Evolutionary conservation across 495 filamentous ascomycete genomes (phyloP).

Genomic region (Neurospora sp.): DNA sequence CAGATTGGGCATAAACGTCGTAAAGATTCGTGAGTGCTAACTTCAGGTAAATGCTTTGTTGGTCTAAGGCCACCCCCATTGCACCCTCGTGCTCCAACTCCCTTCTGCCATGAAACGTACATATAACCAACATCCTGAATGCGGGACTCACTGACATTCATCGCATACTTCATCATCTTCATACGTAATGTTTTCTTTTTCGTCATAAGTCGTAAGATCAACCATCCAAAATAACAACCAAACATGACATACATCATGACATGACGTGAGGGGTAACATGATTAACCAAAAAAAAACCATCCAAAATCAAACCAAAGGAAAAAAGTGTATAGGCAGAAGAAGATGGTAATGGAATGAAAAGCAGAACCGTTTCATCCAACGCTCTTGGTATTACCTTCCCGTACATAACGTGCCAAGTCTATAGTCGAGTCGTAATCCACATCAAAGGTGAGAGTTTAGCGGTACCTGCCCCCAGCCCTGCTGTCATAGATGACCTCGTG

Average conservation of each 20-base stretch:
- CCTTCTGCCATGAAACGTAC: not conserved
- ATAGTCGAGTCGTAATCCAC: not conserved
- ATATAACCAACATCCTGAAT: not conserved
- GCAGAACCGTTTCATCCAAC: not conserved
- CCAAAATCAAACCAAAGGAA: not conserved
- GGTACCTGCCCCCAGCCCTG: constrained; percentile 24
- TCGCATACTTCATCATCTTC: not conserved
- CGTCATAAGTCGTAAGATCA: not conserved
- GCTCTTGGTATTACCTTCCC: not conserved
- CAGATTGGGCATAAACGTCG: not conserved
- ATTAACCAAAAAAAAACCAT: not conserved
- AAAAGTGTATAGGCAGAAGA: not conserved
- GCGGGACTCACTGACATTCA: not conserved
- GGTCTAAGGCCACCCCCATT: not conserved
- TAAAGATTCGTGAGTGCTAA: not conserved
- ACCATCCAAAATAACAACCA: not conserved
- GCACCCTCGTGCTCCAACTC: not conserved
- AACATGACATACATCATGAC: not conserved
- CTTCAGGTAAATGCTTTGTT: not conserved
- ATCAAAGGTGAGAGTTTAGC: constrained; percentile 2
- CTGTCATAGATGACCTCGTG: constrained; percentile 46
- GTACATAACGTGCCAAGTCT: not conserved
- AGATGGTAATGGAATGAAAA: not conserved
- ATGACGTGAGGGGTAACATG: not conserved
- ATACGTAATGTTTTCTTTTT: not conserved